Evolutionary conservation across 2,329 filamentous ascomycete genomes (phyloP).

Genomic region (Fusarium avenaceum): DNA sequence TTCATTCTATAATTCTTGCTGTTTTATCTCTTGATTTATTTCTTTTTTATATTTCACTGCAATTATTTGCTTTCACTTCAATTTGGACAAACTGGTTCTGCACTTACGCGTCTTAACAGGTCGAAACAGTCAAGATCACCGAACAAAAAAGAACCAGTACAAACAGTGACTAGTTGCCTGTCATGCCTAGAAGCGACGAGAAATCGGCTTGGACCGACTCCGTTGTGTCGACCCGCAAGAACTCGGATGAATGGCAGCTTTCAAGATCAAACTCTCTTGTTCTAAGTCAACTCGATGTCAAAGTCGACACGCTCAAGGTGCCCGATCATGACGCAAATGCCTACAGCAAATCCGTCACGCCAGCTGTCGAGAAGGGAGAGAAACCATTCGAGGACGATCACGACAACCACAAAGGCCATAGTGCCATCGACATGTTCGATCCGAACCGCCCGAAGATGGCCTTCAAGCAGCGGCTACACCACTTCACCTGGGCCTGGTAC

Average conservation of each 20-base stretch:
- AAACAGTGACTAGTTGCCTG: too few species aligned
- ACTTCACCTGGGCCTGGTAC: constrained; percentile 9
- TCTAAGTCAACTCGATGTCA: not conserved
- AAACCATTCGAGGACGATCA: not conserved
- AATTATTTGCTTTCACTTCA: too few species aligned
- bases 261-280: not conserved
- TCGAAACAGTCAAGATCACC: too few species aligned
- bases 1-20: too few species aligned
- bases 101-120: too few species aligned
- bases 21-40: too few species aligned
- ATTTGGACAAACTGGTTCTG: too few species aligned
- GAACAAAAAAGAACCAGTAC: too few species aligned
- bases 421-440: constrained; percentile 7
- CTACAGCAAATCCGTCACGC: constrained; percentile 8
- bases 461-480: constrained; percentile 6
- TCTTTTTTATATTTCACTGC: too few species aligned
- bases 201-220: constrained; percentile 10
- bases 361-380: constrained; percentile 5
- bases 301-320: not conserved
- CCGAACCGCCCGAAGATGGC: constrained; percentile 18
- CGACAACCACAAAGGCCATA: not conserved
- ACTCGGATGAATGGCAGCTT: constrained; percentile 3
- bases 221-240: constrained; percentile 10
- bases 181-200: constrained; percentile 1
- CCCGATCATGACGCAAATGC: not conserved